A percentile compares a stretch with the other conserved stretches of the same genome.
Conservation (phyloP, 257 asterid species). For the Solanum okadae region DNA sequence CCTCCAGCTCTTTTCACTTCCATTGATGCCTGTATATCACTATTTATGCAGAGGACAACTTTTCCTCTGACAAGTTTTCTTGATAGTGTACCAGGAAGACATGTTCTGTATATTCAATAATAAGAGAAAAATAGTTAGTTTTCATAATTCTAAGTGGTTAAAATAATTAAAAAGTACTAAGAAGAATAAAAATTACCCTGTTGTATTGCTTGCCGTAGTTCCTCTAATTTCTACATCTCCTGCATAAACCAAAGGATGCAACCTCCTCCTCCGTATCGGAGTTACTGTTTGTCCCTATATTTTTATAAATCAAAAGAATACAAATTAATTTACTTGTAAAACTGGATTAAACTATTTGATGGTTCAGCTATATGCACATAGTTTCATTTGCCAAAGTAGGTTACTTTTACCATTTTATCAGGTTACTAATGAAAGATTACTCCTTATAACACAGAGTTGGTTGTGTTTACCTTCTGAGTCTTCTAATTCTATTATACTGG, state of each 20-base stretch:
- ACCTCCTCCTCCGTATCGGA: conserved; percentile 8
- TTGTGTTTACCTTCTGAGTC: no score
- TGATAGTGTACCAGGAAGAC: no score
- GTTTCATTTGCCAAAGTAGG: neutral
- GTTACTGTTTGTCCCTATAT: conserved; percentile 37
- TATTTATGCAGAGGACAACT: no score
- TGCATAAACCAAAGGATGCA: conserved; percentile 31
- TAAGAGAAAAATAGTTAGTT: neutral
- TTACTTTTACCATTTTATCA: neutral
- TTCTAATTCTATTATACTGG: no score
- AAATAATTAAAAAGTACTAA: neutral
- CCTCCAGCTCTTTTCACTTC: no score
- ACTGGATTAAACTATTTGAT: neutral
- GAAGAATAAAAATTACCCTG: conserved; percentile 9
- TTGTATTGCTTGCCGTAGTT: conserved; percentile 11
- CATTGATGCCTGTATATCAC: no score
- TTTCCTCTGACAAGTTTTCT: neutral
- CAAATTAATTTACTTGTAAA: neutral
- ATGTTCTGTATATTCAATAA: neutral
- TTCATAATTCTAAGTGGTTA: neutral
- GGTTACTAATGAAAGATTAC: neutral
- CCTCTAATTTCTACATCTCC: conserved; percentile 32
- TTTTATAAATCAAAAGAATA: neutral
- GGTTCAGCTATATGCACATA: neutral
- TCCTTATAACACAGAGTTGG: neutral